Evolutionary conservation across 192 early-diverging fungal genomes (phyloP), one percentile per base, ranked within the genome.

Genomic region (Mortierella claussenii): DNA sequence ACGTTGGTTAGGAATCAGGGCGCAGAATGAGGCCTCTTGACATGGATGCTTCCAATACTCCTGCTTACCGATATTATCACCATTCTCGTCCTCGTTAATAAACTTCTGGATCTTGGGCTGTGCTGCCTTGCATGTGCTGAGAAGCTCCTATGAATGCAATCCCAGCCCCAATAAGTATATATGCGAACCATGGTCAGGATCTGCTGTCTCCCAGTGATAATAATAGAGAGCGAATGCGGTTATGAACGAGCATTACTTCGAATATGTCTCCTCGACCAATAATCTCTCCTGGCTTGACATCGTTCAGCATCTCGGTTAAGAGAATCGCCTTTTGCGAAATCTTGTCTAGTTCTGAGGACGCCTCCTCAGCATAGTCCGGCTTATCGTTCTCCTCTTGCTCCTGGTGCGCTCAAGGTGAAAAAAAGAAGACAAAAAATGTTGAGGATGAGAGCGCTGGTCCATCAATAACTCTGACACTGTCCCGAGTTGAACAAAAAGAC

Each of bases 331-430:
- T 93, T 47, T 86, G 83, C 78, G 93, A 91, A 36, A 99, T 94
- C 42, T 84, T 85, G 45, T 95, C 89, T 23, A 99, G 79, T 62
- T 97, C 96, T 52, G 88, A 75, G 33, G 89, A 83, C 49, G 95
- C 93, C 65, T 94, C 87, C 54, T 91, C 83, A 54, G 92, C 91
- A 69, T 98, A 98, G 80, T 99, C 89, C 31, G 93, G 91, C 64
- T 92, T 88, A 27, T 68, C 37, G 45, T 92, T 86, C 28, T 74
- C 48, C 36, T 80, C 80, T 33, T 80, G 80, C 36, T 89, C 85
- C 57, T 61, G 13, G 37, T 13, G 13, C 13, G n/a, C n/a, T n/a
- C n/a, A n/a, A n/a, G n/a, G n/a, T n/a, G n/a, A n/a, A n/a, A n/a
- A n/a, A n/a, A n/a, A n/a, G n/a, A n/a, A n/a, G n/a, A n/a, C n/a